Evolutionary conservation across 495 filamentous ascomycete species (phyloP).

Genomic region (Aspergillus homomorphus): DNA sequence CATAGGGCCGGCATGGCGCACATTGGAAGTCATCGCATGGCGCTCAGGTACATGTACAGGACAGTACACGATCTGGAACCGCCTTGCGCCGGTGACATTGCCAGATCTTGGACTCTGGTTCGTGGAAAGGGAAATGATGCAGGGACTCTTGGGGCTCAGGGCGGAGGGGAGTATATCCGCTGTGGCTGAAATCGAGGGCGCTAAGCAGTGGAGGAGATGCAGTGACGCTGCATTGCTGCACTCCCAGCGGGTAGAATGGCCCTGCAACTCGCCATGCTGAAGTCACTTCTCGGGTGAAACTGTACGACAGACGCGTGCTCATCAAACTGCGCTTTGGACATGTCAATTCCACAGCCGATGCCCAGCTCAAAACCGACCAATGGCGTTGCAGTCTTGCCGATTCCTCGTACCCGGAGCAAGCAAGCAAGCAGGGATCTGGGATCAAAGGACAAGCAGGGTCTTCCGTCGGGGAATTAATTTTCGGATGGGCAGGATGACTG

Average conservation of each 20-base stretch:
- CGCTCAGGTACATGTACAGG: background rate
- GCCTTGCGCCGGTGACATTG: background rate
- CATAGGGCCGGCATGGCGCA: background rate
- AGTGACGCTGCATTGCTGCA: background rate
- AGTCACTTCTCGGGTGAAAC: background rate
- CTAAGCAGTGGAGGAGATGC: background rate
- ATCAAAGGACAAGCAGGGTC: background rate
- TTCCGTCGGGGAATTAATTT: background rate
- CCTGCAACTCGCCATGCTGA: too few relatives aligned
- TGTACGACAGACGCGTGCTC: background rate
- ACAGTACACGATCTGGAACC: background rate
- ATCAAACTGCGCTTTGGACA: background rate
- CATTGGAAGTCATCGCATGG: background rate
- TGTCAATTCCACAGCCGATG: too few relatives aligned
- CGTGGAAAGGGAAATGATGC: background rate
- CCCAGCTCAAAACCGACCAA: too few relatives aligned
- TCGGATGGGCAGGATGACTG: too few relatives aligned
- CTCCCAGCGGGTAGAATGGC: background rate
- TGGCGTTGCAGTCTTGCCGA: background rate
- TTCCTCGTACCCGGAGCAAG: background rate
- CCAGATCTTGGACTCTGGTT: background rate
- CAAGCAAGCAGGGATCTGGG: background rate
- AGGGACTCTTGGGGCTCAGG: background rate
- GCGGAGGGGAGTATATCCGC: background rate
- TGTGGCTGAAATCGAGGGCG: background rate